Base-by-base conservation (phyloP, 352 stramenopile species). In the Phytophthora capsici region DNA sequence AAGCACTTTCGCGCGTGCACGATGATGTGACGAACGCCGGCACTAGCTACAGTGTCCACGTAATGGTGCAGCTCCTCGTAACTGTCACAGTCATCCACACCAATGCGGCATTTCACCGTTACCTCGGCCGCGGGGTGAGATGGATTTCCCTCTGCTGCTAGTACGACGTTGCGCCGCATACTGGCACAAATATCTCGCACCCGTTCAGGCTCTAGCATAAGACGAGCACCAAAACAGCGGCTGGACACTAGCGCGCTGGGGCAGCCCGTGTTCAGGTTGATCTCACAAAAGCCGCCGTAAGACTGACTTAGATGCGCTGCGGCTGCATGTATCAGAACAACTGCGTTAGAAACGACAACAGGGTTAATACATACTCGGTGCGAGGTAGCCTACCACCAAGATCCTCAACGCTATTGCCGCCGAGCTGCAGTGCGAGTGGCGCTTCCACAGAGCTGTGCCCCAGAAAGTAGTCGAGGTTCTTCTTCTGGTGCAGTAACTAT, bases 101-200 rank as follows among this genome's bases (percentile, higher is more conserved):
- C 98, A 49, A 99, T 98, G 28, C 98, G 91, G 75, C 98, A 99
- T 75, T 99, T 99, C 61, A 99, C 97, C 0, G 97, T 99, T 23
- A 99, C 88, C 8, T 88, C 80, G 1, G 63, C 73, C 8, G 74
- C 41, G 13, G 49, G 25, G 20, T 64, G 56, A 0, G 86, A 58
- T 2, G 60, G 50, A 10, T 73, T 71, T 10, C 69, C 40, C 32
- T 73, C 34, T 12, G 58, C 62, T 58, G 66, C 70, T 34, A 75
- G 30, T 0, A 55, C 48, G 0, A 89, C 66, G 10, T 71, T 79
- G 34, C 72, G 69, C 23, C 30, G 46, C 80, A 99, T 97, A 25
- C 89, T 90, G 23, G 72, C 62, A 55, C 89, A 96, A 40, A 99
- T 90, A 20, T 98, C 91, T 23, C 85, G 80, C 22, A 99, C 98